Evolutionary conservation across 352 stramenopile genomes (phyloP), one percentile per base, ranked within the genome.

Genomic region (Phytophthora aleatoria): DNA sequence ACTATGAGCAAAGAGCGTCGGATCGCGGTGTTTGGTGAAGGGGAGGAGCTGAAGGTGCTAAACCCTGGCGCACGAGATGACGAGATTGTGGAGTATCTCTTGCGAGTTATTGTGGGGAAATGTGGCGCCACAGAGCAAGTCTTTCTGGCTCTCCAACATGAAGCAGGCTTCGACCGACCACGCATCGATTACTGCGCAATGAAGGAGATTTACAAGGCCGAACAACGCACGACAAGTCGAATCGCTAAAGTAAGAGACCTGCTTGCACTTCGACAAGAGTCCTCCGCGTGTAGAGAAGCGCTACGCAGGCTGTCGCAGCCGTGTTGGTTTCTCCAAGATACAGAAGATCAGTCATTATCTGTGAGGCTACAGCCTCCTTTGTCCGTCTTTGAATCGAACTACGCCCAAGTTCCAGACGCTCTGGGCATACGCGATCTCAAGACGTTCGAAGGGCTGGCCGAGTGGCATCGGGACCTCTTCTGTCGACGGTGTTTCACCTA

Each of bases 401-500:
- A 89, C 60, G 50, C 63, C 1, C 51, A 64, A 35, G 69, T 61
- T 47, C 68, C 74, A 16, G 31, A 69, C 1, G 61, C 44, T 2
- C 48, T 79, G 5, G 81, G 81, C 3, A 30, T 90, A 30, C 80
- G 84, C 5, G 56, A 74, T 28, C 62, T 51, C 7, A 71, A 62
- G 15, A 65, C 67, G 0, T 92, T 94, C 39, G 74, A 79, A 41
- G 64, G 83, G 9, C 45, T 90, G 13, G 80, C 85, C 42, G 87
- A 97, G 61, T 89, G 78, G 54, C 94, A 94, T 70, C 80, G 86
- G 0, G 79, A 93, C 56, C 53, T 98, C 3, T 97, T 97, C 60
- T 98, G 94, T 63, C 76, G 89, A 3, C 77, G 87, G 2, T 98
- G 94, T 69, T 97, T 90, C 61, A 81, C 64, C 0, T 98, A 97